Evolutionary conservation across 2,329 filamentous ascomycete genomes (phyloP).

Genomic region (Claviceps africana): DNA sequence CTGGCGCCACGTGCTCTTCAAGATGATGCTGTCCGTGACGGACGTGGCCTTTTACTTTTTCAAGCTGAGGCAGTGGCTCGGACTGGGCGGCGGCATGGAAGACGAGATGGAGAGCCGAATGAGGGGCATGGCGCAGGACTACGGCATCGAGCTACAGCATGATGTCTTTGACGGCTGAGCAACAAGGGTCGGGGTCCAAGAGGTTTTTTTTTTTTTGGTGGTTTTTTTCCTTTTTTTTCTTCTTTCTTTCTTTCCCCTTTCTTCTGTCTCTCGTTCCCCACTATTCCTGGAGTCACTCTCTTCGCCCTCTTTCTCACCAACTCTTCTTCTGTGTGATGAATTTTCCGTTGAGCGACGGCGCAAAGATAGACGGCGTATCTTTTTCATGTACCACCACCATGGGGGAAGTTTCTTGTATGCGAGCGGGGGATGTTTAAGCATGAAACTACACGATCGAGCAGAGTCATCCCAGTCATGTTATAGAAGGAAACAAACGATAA

Average conservation of each 20-base stretch:
- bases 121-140: conserved; percentile 76
- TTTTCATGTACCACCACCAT: not conserved
- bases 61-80: conserved; percentile 62
- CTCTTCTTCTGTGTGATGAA: too few species aligned
- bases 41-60: conserved; percentile 77
- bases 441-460: not conserved
- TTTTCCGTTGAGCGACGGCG: not conserved
- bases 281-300: too few species aligned
- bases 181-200: too few species aligned
- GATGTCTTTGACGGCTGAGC: conserved; percentile 71
- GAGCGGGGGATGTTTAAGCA: not conserved
- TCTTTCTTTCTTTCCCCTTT: not conserved
- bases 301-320: not conserved
- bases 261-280: not conserved
- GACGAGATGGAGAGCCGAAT: conserved; percentile 84
- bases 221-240: not conserved
- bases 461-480: too few species aligned
- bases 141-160: conserved; percentile 82
- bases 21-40: conserved; percentile 56
- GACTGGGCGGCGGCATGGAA: conserved; percentile 74
- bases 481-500: too few species aligned
- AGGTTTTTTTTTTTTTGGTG: not conserved
- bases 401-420: not conserved
- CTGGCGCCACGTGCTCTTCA: conserved; percentile 71
- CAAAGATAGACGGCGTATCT: not conserved